Percentiles rank a stretch among this genome's conserved stretches.
phyloP scores from a whole-genome alignment of 352 stramenopile species.

The Elongisporangium anandrum region DNA sequence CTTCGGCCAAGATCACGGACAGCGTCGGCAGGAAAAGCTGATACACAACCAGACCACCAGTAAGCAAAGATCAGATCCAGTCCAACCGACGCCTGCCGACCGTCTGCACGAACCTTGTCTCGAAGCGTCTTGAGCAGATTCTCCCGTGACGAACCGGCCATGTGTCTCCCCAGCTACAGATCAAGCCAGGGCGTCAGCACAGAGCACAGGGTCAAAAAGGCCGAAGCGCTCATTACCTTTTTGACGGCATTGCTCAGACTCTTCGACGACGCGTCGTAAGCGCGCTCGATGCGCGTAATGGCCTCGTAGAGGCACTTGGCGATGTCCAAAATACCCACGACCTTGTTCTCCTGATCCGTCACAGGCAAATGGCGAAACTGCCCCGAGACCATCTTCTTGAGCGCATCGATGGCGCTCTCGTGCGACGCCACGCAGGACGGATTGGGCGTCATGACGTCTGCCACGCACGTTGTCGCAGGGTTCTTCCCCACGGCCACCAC shows the following conservation, averaged over 20 bases:
- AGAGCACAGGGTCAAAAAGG: not conserved
- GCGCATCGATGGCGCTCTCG: slow-evolving; percentile 93
- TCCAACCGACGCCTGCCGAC: not conserved
- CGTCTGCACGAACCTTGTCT: slow-evolving; percentile 46
- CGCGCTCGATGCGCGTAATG: slow-evolving; percentile 94
- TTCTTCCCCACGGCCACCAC: slow-evolving; percentile 89
- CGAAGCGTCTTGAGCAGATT: slow-evolving; percentile 82
- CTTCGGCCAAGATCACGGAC: slow-evolving; percentile 67
- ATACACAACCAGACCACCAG: not conserved
- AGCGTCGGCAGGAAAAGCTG: slow-evolving; percentile 85
- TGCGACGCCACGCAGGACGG: slow-evolving; percentile 92
- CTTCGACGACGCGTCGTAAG: slow-evolving; percentile 71
- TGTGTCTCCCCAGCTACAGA: slow-evolving; percentile 47
- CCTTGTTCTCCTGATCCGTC: slow-evolving; percentile 83
- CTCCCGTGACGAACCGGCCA: slow-evolving; percentile 39
- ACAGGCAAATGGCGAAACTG: slow-evolving; percentile 97
- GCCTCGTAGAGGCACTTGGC: slow-evolving; percentile 98
- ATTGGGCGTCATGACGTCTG: slow-evolving; percentile 94
- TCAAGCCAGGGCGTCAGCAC: slow-evolving; percentile 2
- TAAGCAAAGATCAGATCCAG: not conserved
- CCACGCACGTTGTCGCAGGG: slow-evolving; percentile 66
- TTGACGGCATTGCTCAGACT: slow-evolving; percentile 69
- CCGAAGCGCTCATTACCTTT: slow-evolving; percentile 36
- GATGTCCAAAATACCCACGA: slow-evolving; percentile 97
- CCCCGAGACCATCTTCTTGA: slow-evolving; percentile 96